Base-by-base conservation (phyloP, 2,329 filamentous ascomycete species). In the Escovopsis weberi region DNA sequence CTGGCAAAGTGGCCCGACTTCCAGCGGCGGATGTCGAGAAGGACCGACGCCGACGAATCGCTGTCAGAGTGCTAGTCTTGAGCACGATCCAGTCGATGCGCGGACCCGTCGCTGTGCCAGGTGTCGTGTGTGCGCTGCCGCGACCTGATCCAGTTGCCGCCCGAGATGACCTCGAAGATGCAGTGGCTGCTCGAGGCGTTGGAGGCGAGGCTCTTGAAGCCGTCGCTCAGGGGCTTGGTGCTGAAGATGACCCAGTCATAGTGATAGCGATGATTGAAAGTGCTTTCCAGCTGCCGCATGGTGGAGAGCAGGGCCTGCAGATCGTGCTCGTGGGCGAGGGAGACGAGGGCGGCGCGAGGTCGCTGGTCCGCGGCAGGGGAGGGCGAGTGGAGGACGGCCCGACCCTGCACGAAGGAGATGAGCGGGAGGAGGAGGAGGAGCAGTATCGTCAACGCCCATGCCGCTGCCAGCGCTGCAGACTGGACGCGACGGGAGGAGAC, bases 211-310 rank as follows among this genome's bases (percentile, higher is more conserved):
- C 65, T 64, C 57, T 84, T 88, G 67, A 93, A 93, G 45, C 82
- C 76, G 8, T 84, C 75, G 4, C 78, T 80, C 56, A 93, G 87
- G 4, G 80, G 78, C 41, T 80, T 74, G 53, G 86, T 78, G 60
- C 88, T 91, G 70, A 91, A 85, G 64, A 93, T 89, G 36, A 84
- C 80, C 82, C 85, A 93, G 37, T 86, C 82, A 55, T 93, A 93
- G 53, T 82, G 82, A 66, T 86, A 82, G 49, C 85, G 85, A 55
- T 67, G 65, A 56, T 93, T 93, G 80, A 85, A 93, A 1, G 53
- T 53, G 4, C 56, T 49, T 44, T 65, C 61, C 3, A 64, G 48
- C 54, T 93, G 82, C 28, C 62, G 62, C 68, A 93, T 57, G 15
- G 59, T 58, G 19, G 50, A 55, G 37, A 62, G 48, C 26, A 61